Evolutionary conservation across 257 asterid species (phyloP).

Genomic region (Anisodus tanguticus): DNA sequence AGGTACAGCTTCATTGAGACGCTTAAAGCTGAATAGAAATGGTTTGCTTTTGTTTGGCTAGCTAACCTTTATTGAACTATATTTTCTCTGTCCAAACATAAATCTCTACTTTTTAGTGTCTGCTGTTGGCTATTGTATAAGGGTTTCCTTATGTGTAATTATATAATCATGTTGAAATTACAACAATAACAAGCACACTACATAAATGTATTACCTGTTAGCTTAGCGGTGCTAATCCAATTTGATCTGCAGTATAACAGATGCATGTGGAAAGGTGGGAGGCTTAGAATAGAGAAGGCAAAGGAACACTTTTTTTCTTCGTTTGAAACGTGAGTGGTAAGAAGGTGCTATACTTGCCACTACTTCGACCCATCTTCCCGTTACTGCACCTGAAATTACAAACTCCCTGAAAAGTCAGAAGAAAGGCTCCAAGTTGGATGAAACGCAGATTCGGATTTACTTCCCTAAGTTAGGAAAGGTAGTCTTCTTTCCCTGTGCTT

Average conservation of each 20-base stretch:
- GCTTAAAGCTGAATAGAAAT: not conserved
- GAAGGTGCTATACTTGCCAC: constrained; percentile 61
- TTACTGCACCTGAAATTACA: constrained; percentile 41
- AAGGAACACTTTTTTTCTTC: constrained; percentile 66
- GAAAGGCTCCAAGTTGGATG: constrained; percentile 49
- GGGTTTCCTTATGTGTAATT: not conserved
- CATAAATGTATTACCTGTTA: not conserved
- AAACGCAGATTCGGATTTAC: constrained; percentile 62
- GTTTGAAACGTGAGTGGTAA: constrained; percentile 71
- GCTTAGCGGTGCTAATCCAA: constrained; percentile 25
- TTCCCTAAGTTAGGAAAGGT: constrained; percentile 90
- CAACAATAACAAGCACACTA: not conserved
- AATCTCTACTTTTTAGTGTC: not conserved
- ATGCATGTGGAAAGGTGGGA: constrained; percentile 95
- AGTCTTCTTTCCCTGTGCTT: not conserved
- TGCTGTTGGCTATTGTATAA: not conserved
- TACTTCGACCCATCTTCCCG: constrained; percentile 38
- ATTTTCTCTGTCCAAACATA: not conserved
- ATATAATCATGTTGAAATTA: not conserved
- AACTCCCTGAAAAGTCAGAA: constrained; percentile 43
- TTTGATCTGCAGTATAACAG: constrained; percentile 73
- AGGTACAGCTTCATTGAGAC: not conserved
- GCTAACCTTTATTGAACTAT: not conserved
- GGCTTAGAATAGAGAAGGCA: constrained; percentile 89
- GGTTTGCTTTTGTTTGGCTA: not conserved